Conservation (phyloP, 129 eudicot genomes). For the Sambucus nigra region DNA sequence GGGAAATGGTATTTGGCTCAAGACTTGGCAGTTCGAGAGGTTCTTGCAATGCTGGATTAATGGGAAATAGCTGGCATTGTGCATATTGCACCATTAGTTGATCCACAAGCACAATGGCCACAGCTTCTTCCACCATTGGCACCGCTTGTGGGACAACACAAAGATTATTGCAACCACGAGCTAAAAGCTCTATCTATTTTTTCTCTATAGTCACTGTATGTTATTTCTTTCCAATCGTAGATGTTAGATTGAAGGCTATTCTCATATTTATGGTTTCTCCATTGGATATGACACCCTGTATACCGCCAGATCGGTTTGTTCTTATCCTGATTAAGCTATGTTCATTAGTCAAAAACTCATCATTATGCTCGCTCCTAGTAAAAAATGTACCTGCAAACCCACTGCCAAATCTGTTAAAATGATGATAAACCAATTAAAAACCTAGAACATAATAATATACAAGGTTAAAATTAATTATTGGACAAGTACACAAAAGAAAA, state of each 20-base stretch:
- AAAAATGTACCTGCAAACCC: constrained; percentile 96
- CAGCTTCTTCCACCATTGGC: constrained; percentile 93
- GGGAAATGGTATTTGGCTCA: too few species aligned
- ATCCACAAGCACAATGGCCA: constrained; percentile 85
- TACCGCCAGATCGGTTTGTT: constrained; percentile 97
- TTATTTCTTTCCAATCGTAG: constrained; percentile 77
- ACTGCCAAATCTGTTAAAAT: too few species aligned
- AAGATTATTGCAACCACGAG: constrained; percentile 97
- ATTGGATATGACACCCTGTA: constrained; percentile 98
- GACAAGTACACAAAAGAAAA: too few species aligned
- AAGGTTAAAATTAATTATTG: too few species aligned
- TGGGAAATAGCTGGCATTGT: constrained; percentile 74
- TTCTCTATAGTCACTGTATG: constrained; percentile 87
- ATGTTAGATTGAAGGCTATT: constrained; percentile 89
- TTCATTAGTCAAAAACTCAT: constrained; percentile 74
- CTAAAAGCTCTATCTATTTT: constrained; percentile 79
- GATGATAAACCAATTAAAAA: too few species aligned
- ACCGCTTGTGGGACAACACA: constrained; percentile 99
- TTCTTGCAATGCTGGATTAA: constrained; percentile 69
- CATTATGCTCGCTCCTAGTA: constrained; percentile 98
- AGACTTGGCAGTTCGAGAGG: too few species aligned
- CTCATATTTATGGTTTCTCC: constrained; percentile 92
- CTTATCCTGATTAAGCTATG: constrained; percentile 76
- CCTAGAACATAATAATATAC: too few species aligned
- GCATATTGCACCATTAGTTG: constrained; percentile 89